Conservation (phyloP, 192 early-diverging fungal genomes). For the Entomortierella lignicola region DNA sequence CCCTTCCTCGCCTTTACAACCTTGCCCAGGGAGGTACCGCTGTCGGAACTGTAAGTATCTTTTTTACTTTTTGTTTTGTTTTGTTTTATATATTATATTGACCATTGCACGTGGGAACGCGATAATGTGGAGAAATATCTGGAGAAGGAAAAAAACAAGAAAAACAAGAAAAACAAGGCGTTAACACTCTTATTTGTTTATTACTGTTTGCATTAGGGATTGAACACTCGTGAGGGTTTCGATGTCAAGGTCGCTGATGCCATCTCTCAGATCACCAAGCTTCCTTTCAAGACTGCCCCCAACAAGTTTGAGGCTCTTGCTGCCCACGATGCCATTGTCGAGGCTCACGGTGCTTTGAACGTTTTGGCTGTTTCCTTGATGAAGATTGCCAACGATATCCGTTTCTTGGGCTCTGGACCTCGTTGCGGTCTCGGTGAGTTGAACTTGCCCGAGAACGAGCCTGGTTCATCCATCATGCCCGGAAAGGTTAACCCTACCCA, state of each 20-base stretch:
- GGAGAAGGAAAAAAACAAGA: not conserved
- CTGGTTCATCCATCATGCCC: constrained; percentile 99
- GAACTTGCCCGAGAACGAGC: constrained; percentile 97
- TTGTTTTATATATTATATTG: not conserved
- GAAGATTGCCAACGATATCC: constrained; percentile 99
- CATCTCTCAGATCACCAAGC: constrained; percentile 88
- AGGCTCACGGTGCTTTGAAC: constrained; percentile 95
- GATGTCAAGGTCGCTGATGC: constrained; percentile 90
- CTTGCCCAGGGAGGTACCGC: constrained; percentile 98
- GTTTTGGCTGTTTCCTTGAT: constrained; percentile 94
- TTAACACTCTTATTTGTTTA: not conserved
- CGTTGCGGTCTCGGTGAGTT: constrained; percentile 98
- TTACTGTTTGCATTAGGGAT: constrained; percentile 63
- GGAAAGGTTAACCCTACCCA: constrained; percentile 99
- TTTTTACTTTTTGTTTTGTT: not conserved
- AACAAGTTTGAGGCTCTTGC: constrained; percentile 99
- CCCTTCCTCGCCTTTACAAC: constrained; percentile 89
- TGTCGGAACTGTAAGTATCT: constrained; percentile 82
- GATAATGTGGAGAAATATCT: not conserved
- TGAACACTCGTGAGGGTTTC: constrained; percentile 96
- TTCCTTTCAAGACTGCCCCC: constrained; percentile 94
- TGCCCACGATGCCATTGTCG: constrained; percentile 98
- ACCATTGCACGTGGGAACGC: constrained; percentile 19
- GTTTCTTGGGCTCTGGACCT: constrained; percentile 88
- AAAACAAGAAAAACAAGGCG: not conserved